Conservation (phyloP, 176 grass and related monocot species). For the Raddia distichophylla region DNA sequence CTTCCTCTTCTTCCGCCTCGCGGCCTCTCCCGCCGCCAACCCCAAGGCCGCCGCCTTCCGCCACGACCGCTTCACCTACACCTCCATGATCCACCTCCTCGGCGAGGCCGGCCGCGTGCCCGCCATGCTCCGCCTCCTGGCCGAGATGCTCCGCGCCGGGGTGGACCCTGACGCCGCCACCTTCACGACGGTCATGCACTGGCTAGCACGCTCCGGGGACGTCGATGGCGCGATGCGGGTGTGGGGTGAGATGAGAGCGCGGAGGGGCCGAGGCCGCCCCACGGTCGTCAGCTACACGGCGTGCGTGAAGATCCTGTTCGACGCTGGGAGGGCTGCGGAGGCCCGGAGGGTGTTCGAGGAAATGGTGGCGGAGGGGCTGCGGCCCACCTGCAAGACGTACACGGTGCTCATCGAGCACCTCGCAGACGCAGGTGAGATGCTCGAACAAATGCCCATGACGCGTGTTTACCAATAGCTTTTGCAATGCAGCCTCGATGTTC, state of each 20-base stretch:
- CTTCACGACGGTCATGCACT: conserved; percentile 73
- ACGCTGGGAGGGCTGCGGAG: conserved; percentile 52
- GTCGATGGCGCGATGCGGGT: conserved; percentile 57
- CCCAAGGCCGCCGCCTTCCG: conserved; percentile 39
- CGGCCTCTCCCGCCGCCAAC: conserved; percentile 26
- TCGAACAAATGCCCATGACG: conserved; percentile 30
- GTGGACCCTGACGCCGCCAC: conserved; percentile 60
- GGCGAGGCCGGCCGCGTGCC: conserved; percentile 63
- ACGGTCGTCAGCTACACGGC: conserved; percentile 78
- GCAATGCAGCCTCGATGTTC: not conserved
- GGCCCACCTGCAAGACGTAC: conserved; percentile 70
- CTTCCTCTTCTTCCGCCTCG: conserved; percentile 85
- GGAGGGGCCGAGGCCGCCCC: conserved; percentile 42
- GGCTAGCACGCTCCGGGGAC: conserved; percentile 57
- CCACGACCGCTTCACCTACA: conserved; percentile 84
- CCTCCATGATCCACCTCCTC: conserved; percentile 76
- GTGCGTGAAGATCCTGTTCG: conserved; percentile 67
- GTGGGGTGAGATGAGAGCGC: conserved; percentile 67
- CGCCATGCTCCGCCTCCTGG: conserved; percentile 66
- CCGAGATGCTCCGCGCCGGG: conserved; percentile 57
- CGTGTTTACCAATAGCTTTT: not conserved
- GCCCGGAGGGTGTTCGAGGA: conserved; percentile 54
- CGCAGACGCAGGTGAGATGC: conserved; percentile 56
- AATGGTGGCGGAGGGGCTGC: conserved; percentile 64
- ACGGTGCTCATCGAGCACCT: conserved; percentile 81